Percentiles rank a stretch among this genome's conserved stretches.
Conservation (phyloP, 768 basidiomycete genomes). For the Nidularia pulvinata region DNA sequence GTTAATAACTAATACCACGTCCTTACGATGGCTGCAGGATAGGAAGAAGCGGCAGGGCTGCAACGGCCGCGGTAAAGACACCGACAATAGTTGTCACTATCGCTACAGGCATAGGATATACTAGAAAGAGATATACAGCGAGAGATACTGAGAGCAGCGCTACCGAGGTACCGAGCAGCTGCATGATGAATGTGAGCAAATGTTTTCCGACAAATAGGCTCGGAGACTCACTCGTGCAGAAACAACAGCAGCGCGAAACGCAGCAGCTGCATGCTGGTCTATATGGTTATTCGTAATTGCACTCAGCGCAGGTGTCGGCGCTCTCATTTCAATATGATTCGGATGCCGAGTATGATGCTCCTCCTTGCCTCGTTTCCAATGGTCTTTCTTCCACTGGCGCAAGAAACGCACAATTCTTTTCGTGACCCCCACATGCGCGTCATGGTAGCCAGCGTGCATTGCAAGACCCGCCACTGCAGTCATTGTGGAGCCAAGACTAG, state of each 20-base stretch:
- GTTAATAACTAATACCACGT: background rate
- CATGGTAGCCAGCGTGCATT: slow-evolving; percentile 6
- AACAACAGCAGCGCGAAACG: slow-evolving; percentile 6
- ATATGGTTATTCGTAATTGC: slow-evolving; percentile 2
- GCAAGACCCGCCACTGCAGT: slow-evolving; percentile 6
- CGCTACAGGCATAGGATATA: slow-evolving; percentile 6
- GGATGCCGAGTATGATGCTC: background rate
- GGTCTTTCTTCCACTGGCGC: slow-evolving; percentile 1
- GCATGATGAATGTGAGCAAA: background rate
- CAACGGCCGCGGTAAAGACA: background rate
- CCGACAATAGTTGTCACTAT: background rate
- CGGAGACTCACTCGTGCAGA: slow-evolving; percentile 1
- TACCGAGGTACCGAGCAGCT: slow-evolving; percentile 6
- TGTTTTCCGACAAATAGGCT: background rate
- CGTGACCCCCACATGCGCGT: slow-evolving; percentile 5
- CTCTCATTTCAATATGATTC: background rate
- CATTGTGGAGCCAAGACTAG: slow-evolving; percentile 8
- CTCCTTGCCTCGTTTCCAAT: background rate
- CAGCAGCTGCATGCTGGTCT: slow-evolving; percentile 1
- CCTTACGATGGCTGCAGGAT: background rate
- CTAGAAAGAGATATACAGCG: slow-evolving; percentile 6
- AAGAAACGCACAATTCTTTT: slow-evolving; percentile 5
- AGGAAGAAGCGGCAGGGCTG: background rate
- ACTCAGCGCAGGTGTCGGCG: background rate
- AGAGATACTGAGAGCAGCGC: slow-evolving; percentile 3